Percentiles rank a stretch among this genome's conserved stretches.
Conservation (phyloP, 2,329 filamentous ascomycete genomes). For the Fusarium veterinarium region DNA sequence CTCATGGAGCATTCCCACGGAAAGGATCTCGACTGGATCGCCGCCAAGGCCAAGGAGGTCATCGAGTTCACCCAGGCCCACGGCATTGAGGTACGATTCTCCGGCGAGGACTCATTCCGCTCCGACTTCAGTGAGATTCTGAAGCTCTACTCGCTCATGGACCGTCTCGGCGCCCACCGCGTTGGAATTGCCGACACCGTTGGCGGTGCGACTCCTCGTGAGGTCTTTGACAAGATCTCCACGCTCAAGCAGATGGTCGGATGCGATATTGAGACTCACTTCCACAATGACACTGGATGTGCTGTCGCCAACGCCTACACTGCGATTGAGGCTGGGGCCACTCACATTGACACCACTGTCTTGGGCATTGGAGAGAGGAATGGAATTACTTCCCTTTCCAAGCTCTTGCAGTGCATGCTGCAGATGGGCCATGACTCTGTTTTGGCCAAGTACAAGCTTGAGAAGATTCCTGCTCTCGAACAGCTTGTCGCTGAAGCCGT, state of each 20-base stretch:
- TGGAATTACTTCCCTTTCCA: slow-evolving; percentile 73
- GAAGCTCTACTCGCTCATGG: slow-evolving; percentile 83
- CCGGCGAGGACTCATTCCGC: slow-evolving; percentile 87
- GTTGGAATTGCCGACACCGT: slow-evolving; percentile 97
- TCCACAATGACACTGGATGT: slow-evolving; percentile 92
- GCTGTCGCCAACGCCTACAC: slow-evolving; percentile 90
- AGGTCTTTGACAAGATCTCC: slow-evolving; percentile 89
- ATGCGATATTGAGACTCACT: slow-evolving; percentile 72
- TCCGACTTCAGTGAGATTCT: slow-evolving; percentile 81
- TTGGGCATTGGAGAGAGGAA: slow-evolving; percentile 64
- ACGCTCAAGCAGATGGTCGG: slow-evolving; percentile 72
- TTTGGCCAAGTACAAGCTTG: slow-evolving; percentile 86
- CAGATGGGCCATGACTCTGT: slow-evolving; percentile 79
- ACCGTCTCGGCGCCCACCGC: slow-evolving; percentile 84
- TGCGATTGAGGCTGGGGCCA: slow-evolving; percentile 88
- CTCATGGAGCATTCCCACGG: slow-evolving; percentile 88
- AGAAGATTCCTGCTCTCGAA: slow-evolving; percentile 90
- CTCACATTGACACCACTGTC: slow-evolving; percentile 84
- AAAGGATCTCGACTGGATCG: slow-evolving; percentile 91
- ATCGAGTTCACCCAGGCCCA: slow-evolving; percentile 38
- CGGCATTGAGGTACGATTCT: slow-evolving; percentile 56
- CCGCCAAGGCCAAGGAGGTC: slow-evolving; percentile 62
- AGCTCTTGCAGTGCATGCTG: slow-evolving; percentile 28
- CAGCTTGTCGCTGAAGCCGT: slow-evolving; percentile 80
- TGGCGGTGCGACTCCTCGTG: slow-evolving; percentile 82